Base-by-base conservation (phyloP, 495 filamentous ascomycete genomes). In the Neohortaea acidophila region DNA sequence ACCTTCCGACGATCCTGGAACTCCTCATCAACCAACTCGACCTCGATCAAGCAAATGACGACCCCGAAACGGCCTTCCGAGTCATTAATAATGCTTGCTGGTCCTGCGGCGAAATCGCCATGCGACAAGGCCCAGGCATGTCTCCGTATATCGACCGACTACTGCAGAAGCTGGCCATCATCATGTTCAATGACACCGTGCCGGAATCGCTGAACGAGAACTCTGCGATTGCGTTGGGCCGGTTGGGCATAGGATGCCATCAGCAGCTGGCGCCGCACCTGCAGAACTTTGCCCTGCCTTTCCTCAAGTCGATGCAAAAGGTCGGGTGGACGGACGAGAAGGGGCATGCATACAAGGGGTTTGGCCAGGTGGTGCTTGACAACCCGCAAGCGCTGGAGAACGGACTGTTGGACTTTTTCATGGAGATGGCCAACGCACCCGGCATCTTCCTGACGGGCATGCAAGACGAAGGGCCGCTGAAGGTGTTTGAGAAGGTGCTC, bases 1-100 rank as follows among this genome's bases (percentile, higher is more conserved):
- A 72, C 52, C 61, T 96, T 20, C 69, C 76, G 2, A 67, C 57
- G 25, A 65, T 96, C 30, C 60, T 92, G 54, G 79, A 84, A 2
- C 69, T 82, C 7, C 63, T 94, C n/a, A 69, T 92, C 49, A 70
- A 75, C 40, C 84, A 94, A 48, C 66, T 99, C 22, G 85, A 96
- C 50, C 62, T 96, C 30, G 79, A 83, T 40, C 62, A 71, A 33
- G 72, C 84, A 31, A 59, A 72, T 5, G 74, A 82, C 36, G 77
- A 84, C 33, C 79, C 78, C 20, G 67, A 74, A 39, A 82, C 73
- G 6, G 75, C 77, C 6, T 96, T 92, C 57, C 79, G 80, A 30
- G 87, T 94, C 13, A 69, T 96, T 41, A 99, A 96, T 68, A 99
- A 99, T 54, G 86, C 89, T 21, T 96, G 91, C 64, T 99, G 89